Percentiles rank a stretch among this genome's conserved stretches.
These are phyloP conservation scores for Solanum hybrid DNA, from an alignment of 305 asterid genomes.

Conservation along the genomic window DNA sequence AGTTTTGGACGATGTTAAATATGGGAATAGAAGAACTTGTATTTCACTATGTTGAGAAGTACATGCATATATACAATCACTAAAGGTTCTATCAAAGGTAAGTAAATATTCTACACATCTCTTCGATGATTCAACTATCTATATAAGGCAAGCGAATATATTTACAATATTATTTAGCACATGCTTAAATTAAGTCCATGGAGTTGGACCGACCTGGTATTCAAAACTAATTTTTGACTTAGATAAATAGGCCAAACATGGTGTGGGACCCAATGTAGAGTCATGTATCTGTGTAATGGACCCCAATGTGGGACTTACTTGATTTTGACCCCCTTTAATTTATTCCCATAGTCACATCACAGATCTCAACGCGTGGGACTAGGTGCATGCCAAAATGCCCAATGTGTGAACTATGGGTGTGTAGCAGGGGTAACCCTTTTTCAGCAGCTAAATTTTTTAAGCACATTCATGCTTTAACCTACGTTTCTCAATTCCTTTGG, in stretches of 20 bases:
- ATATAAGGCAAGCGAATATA: neutral
- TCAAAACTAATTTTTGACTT: neutral
- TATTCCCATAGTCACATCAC: neutral
- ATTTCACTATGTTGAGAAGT: neutral
- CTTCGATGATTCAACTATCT: neutral
- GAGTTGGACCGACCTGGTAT: neutral
- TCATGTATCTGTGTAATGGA: neutral
- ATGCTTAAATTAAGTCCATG: neutral
- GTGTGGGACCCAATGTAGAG: neutral
- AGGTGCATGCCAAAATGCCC: neutral
- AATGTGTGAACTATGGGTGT: neutral
- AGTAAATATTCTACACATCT: neutral
- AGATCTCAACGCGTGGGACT: neutral
- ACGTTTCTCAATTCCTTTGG: neutral
- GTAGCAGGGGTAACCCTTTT: neutral
- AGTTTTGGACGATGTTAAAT: neutral
- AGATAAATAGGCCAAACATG: neutral
- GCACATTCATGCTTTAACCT: neutral
- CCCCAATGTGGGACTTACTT: neutral
- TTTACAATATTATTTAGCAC: neutral
- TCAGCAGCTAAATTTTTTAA: neutral
- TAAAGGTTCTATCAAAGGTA: neutral
- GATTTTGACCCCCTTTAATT: neutral
- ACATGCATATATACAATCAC: neutral
- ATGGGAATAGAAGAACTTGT: neutral